A percentile compares a stretch with the other conserved stretches of the same genome.
phyloP scores from a whole-genome alignment of 306 rosid species.

The Vigna unguiculata region DNA sequence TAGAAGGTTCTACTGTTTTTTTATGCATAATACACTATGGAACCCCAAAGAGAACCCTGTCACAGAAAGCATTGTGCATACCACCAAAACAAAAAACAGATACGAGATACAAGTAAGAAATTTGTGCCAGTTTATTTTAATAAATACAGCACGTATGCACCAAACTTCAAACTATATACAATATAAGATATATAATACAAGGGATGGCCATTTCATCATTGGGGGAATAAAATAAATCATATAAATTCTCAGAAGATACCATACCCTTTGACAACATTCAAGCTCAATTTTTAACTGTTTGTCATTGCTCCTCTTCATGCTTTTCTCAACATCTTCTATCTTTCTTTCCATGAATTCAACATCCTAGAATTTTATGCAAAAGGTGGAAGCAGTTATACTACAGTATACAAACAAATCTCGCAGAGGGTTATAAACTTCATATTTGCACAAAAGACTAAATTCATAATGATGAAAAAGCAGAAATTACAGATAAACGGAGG shows the following conservation, averaged over 20 bases:
- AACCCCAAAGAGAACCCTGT: constrained; percentile 14
- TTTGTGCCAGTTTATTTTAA: not conserved
- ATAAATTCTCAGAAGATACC: constrained; percentile 25
- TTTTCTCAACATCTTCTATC: constrained; percentile 90
- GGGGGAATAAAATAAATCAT: not conserved
- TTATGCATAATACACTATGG: not conserved
- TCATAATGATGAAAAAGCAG: not conserved
- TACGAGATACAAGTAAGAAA: not conserved
- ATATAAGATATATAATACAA: constrained; percentile 21
- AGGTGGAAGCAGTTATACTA: constrained; percentile 23
- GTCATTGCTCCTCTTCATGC: constrained; percentile 99
- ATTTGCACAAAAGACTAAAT: constrained; percentile 5
- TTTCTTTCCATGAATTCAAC: constrained; percentile 85
- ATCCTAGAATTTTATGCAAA: constrained; percentile 59
- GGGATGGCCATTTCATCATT: not conserved
- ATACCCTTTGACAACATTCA: constrained; percentile 85
- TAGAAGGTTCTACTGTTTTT: not conserved
- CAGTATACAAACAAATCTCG: constrained; percentile 21
- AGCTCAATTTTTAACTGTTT: constrained; percentile 91
- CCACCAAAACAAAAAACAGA: not conserved
- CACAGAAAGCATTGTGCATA: constrained; percentile 14
- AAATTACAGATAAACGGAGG: constrained; percentile 29
- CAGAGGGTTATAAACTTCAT: not conserved
- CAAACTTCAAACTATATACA: constrained; percentile 26
- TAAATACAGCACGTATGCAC: not conserved